phyloP scores from a whole-genome alignment of 1,284 basidiomycete species.

The Moesziomyces globuligerus region DNA sequence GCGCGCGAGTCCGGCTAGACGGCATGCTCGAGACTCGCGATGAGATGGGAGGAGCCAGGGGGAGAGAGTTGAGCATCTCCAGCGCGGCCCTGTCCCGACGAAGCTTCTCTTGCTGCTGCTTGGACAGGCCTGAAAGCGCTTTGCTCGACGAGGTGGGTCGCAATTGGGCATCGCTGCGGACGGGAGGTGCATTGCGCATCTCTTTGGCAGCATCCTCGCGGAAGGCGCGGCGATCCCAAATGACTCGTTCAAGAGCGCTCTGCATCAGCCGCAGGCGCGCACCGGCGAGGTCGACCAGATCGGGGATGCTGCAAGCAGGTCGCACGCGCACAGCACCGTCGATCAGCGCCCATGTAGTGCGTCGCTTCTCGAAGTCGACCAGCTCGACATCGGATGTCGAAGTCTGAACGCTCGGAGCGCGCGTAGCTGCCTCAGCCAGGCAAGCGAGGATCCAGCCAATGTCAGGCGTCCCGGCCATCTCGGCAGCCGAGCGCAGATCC shows the following conservation, averaged over 20 bases:
- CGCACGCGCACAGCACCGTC: constrained; percentile 49
- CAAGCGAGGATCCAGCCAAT: constrained; percentile 62
- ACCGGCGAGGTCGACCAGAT: constrained; percentile 53
- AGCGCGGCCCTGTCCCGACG: constrained; percentile 51
- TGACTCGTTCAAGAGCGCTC: constrained; percentile 43
- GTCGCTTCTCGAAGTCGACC: constrained; percentile 61
- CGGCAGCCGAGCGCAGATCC: constrained; percentile 18
- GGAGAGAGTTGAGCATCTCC: constrained; percentile 28
- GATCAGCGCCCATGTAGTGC: constrained; percentile 57
- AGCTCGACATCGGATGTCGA: constrained; percentile 40
- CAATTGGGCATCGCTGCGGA: constrained; percentile 23
- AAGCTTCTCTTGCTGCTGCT: constrained; percentile 58
- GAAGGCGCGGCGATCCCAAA: constrained; percentile 59
- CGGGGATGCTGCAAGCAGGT: constrained; percentile 32
- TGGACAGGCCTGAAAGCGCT: constrained; percentile 44
- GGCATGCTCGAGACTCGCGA: constrained; percentile 47
- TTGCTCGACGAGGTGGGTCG: constrained; percentile 34
- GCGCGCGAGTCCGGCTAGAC: constrained; percentile 10
- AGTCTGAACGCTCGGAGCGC: constrained; percentile 24
- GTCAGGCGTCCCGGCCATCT: constrained; percentile 52
- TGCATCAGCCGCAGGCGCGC: constrained; percentile 55
- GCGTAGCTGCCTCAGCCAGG: constrained; percentile 54
- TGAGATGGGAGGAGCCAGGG: constrained; percentile 31
- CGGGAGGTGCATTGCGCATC: constrained; percentile 40
- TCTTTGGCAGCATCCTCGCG: constrained; percentile 60